Evolutionary conservation across 2,329 filamentous ascomycete genomes (phyloP).

Genomic region (Paradendryphiella salina): DNA sequence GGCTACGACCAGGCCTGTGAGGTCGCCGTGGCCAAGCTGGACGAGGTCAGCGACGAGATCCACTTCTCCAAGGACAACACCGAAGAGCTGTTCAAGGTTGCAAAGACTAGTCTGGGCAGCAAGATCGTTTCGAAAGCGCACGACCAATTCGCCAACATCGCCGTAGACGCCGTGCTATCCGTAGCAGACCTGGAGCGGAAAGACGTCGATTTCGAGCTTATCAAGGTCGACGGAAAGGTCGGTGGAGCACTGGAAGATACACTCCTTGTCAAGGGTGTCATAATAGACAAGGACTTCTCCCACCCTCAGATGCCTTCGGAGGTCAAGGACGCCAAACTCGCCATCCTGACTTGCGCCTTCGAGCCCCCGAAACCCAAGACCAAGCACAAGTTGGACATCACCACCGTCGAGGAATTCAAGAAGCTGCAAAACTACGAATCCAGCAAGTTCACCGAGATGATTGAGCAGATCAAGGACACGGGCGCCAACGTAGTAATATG

Average conservation of each 20-base stretch:
- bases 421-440: conserved; percentile 94
- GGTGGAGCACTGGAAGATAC: conserved; percentile 92
- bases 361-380: conserved; percentile 99
- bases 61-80: conserved; percentile 80
- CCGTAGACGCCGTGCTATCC: conserved; percentile 93
- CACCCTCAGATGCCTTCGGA: conserved; percentile 98
- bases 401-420: conserved; percentile 96
- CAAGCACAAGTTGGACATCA: conserved; percentile 98
- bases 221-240: conserved; percentile 99
- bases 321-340: conserved; percentile 92
- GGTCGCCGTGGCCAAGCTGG: conserved; percentile 88
- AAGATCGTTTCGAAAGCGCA: conserved; percentile 99
- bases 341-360: conserved; percentile 96
- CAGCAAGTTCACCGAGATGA: conserved; percentile 98
- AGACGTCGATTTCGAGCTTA: conserved; percentile 97
- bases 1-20: conserved; percentile 98
- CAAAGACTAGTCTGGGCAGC: conserved; percentile 92
- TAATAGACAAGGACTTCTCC: conserved; percentile 99
- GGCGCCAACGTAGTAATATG: conserved; percentile 97
- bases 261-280: conserved; percentile 93
- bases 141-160: conserved; percentile 96
- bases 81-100: conserved; percentile 87
- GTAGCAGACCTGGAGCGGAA: conserved; percentile 94
- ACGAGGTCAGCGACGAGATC: conserved; percentile 89
- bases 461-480: conserved; percentile 94